Base-by-base conservation (phyloP, 2,329 filamentous ascomycete species). In the Zymoseptoria crescenta region DNA sequence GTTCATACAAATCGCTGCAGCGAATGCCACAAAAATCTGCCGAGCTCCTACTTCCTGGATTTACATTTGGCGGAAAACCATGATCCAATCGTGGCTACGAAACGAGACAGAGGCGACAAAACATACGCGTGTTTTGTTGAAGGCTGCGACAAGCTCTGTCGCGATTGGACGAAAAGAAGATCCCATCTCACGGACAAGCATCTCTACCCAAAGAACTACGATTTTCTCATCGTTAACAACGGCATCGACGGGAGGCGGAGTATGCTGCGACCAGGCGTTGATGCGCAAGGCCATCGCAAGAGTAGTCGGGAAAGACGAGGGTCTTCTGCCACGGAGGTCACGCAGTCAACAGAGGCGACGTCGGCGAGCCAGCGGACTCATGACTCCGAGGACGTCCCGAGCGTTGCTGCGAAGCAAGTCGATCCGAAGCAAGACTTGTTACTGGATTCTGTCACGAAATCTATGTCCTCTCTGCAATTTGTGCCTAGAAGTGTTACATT, bases 111-210 rank as follows among this genome's bases (percentile, higher is more conserved):
- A 67, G 94, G 92, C 50, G 91, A 96, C 71, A 92, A 91, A 69
- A 96, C 88, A 85, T 96, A 88, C 74, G 86, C 84, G 4, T 99
- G 94, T 76, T 95, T 97, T 69, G 86, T 96, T 6, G 88, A 96
- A 70, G 86, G 82, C 54, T 99, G 94, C 73, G 89, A 94, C 60
- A 84, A 88, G 65, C 86, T 91, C 71, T 96, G 92, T 75, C 85
- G 83, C 57, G 91, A 89, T 3, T 86, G 88, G 29, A 86, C 89
- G 69, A 97, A 96, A 74, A 84, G 94, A 51, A 83, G 89, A 35
- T 84, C 90, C 72, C 93, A 99, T 77, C 80, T 96, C 65, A 90
- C 96, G 65, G 92, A 96, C 78, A 96, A 96, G 76, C 94, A 99
- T 74, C 82, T 87, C 76, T 99, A 94, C 70, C 93, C 92, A 1